Evolutionary conservation across 2,329 filamentous ascomycete species (phyloP).

Genomic region (Fusarium dlaminii): DNA sequence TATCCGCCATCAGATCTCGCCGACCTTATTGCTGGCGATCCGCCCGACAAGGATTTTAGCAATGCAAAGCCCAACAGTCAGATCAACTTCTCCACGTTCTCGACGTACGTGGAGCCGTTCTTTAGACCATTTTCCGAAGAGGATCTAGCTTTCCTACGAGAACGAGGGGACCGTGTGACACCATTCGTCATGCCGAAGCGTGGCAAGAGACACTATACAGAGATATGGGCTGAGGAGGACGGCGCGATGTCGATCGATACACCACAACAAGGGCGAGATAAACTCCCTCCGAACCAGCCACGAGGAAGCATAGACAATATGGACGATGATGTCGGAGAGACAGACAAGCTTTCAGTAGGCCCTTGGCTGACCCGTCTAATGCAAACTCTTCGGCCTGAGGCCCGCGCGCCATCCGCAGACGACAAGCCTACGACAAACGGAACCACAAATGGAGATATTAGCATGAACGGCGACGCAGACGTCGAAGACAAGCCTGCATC

Average conservation of each 20-base stretch:
- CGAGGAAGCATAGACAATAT: constrained; percentile 88
- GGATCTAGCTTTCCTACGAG: constrained; percentile 90
- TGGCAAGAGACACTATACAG: constrained; percentile 85
- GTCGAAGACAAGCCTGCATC: constrained; percentile 48
- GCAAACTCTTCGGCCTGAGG: constrained; percentile 82
- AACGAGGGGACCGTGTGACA: constrained; percentile 83
- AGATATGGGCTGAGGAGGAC: constrained; percentile 95
- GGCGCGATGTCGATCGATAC: constrained; percentile 79
- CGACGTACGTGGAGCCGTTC: constrained; percentile 91
- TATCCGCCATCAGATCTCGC: constrained; percentile 85
- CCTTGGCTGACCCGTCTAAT: constrained; percentile 86
- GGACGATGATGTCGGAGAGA: constrained; percentile 86
- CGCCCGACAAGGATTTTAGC: constrained; percentile 95
- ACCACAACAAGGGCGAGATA: constrained; percentile 68
- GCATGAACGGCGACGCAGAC: constrained; percentile 60
- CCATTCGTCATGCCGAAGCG: constrained; percentile 89
- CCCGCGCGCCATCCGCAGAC: constrained; percentile 64
- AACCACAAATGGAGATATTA: constrained; percentile 62
- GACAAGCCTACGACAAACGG: constrained; percentile 66
- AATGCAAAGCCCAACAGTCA: constrained; percentile 93
- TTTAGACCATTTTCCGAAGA: constrained; percentile 91
- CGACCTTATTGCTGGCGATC: constrained; percentile 86
- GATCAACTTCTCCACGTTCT: constrained; percentile 92
- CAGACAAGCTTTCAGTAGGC: constrained; percentile 87
- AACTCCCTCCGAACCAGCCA: constrained; percentile 80